phyloP scores from a whole-genome alignment of 768 basidiomycete species.

The Coprinopsis marcescibilis region DNA sequence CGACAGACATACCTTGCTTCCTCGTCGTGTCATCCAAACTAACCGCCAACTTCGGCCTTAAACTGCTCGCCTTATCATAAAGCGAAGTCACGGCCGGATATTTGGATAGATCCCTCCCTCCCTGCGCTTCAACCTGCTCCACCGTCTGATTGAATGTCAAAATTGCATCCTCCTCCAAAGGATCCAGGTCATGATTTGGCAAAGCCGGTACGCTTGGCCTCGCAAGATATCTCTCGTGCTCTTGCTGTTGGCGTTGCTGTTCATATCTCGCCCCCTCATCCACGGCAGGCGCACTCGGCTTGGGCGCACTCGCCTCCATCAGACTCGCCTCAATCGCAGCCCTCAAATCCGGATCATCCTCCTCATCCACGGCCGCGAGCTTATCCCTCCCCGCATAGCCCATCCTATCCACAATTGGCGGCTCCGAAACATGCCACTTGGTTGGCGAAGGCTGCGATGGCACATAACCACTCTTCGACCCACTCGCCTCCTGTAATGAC shows the following conservation, averaged over 20 bases:
- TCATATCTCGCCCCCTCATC: conserved; percentile 48
- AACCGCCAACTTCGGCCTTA: conserved; percentile 78
- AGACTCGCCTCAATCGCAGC: conserved; percentile 96
- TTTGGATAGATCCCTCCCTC: conserved; percentile 69
- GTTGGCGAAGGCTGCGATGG: conserved; percentile 54
- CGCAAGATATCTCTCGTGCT: conserved; percentile 29
- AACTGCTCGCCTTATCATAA: conserved; percentile 72
- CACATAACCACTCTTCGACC: conserved; percentile 60
- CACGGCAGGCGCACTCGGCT: conserved; percentile 73
- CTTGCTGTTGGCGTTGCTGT: too few species aligned
- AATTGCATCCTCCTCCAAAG: conserved; percentile 79
- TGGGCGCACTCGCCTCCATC: conserved; percentile 74
- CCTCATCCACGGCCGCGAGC: conserved; percentile 45
- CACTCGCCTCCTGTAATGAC: conserved; percentile 73
- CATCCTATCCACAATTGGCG: conserved; percentile 58
- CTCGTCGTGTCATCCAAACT: conserved; percentile 79
- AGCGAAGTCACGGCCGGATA: conserved; percentile 83
- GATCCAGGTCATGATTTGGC: conserved; percentile 76
- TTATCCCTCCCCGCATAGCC: conserved; percentile 36
- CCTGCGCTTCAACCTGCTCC: conserved; percentile 74
- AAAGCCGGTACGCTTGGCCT: conserved; percentile 42
- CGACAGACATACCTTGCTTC: conserved; percentile 65
- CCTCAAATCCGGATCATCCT: conserved; percentile 86
- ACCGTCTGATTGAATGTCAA: conserved; percentile 89
- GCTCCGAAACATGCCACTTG: conserved; percentile 60